A percentile compares a stretch with the other conserved stretches of the same genome.
Conservation (phyloP, 2,329 filamentous ascomycete species). For the Ophiocordyceps australis region DNA sequence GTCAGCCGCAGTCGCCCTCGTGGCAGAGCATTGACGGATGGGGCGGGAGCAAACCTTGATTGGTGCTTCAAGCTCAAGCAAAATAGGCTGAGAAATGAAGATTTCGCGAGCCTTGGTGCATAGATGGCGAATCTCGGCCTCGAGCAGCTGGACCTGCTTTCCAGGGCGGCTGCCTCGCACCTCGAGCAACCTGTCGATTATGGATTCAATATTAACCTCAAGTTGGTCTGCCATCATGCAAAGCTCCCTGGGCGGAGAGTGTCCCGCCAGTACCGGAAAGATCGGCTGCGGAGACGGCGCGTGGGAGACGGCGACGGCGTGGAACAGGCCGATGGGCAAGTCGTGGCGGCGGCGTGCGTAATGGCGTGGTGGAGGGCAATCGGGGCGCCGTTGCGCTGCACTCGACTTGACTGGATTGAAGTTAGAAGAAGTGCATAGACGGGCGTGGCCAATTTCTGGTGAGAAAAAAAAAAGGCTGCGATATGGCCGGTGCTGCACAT, state of each 20-base stretch:
- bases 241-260: constrained; percentile 15
- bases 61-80: constrained; percentile 92
- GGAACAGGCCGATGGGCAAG: constrained; percentile 10
- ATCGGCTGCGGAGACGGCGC: constrained; percentile 5
- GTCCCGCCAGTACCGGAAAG: constrained; percentile 17
- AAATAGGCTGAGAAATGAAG: constrained; percentile 96
- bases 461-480: too few species aligned
- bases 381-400: too few species aligned
- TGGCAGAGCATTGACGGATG: too few species aligned
- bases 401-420: too few species aligned
- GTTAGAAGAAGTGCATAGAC: too few species aligned
- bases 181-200: constrained; percentile 96
- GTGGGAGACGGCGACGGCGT: constrained; percentile 7
- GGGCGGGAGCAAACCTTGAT: constrained; percentile 96
- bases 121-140: constrained; percentile 89
- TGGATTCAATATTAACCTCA: constrained; percentile 96
- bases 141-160: constrained; percentile 94
- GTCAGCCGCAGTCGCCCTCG: constrained; percentile 4
- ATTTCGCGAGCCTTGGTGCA: constrained; percentile 99
- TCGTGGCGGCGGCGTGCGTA: constrained; percentile 11
- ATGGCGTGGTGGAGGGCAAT: not conserved
- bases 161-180: constrained; percentile 94
- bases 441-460: too few species aligned
- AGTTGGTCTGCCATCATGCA: constrained; percentile 45
- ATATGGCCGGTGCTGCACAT: too few species aligned